phyloP scores from a whole-genome alignment of 2,329 filamentous ascomycete species.

The Aureobasidium namibiae region DNA sequence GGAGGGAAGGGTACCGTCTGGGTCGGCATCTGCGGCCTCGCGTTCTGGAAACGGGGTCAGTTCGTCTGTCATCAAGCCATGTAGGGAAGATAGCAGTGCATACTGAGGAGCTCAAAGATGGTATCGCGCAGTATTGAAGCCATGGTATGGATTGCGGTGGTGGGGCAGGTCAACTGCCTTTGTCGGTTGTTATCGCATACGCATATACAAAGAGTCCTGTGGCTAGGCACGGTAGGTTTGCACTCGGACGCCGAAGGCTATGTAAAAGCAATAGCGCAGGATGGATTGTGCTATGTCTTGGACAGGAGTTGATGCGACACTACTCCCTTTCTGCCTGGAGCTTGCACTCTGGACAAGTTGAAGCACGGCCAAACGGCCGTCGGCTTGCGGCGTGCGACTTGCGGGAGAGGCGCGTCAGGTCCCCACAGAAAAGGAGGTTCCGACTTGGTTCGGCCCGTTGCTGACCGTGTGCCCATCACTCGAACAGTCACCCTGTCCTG shows the following conservation, averaged over 20 bases:
- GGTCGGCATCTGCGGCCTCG: constrained; percentile 39
- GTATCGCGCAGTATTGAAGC: constrained; percentile 10
- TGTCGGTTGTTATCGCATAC: constrained; percentile 10
- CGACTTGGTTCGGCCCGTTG: not conserved
- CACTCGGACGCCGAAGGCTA: not conserved
- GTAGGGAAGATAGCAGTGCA: constrained; percentile 8
- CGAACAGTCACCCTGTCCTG: not conserved
- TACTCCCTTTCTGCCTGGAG: constrained; percentile 1
- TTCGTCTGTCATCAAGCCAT: not conserved
- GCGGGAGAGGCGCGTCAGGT: constrained; percentile 1
- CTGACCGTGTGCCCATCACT: not conserved
- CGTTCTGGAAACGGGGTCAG: constrained; percentile 31
- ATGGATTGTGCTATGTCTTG: not conserved
- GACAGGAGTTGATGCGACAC: not conserved
- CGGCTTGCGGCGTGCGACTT: too few relatives aligned
- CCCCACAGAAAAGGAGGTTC: not conserved
- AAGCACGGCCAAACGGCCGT: not conserved
- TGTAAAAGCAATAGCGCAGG: not conserved
- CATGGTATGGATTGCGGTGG: constrained; percentile 10
- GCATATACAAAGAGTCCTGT: not conserved
- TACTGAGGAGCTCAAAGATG: constrained; percentile 29
- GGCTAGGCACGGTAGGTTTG: not conserved
- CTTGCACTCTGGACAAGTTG: not conserved
- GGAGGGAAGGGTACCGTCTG: constrained; percentile 27
- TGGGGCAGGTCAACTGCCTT: constrained; percentile 11